These are phyloP conservation scores for Pseudopithomyces maydicus DNA, from an alignment of 2,329 filamentous ascomycete genomes.

Conservation along the genomic window DNA sequence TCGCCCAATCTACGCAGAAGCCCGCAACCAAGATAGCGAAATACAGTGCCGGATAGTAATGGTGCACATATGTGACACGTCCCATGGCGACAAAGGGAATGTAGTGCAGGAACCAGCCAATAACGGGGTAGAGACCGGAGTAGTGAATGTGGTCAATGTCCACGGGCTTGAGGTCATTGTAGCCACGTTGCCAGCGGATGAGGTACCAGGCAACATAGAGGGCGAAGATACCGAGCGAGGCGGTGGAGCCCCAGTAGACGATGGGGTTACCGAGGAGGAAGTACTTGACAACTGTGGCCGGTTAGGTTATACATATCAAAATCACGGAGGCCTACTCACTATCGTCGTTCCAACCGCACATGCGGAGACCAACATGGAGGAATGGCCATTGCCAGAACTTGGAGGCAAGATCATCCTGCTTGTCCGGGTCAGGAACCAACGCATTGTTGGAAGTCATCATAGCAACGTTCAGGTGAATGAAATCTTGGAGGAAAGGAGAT, in stretches of 20 bases:
- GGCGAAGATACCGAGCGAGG: slow-evolving; percentile 73
- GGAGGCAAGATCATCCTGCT: slow-evolving; percentile 97
- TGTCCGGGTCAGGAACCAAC: slow-evolving; percentile 94
- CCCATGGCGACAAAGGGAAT: slow-evolving; percentile 97
- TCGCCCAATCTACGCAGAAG: slow-evolving; percentile 85
- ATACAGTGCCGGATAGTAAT: slow-evolving; percentile 98
- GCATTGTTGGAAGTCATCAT: slow-evolving; percentile 99
- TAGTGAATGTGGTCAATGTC: slow-evolving; percentile 97
- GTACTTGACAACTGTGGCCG: slow-evolving; percentile 76
- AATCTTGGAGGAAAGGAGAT: slow-evolving; percentile 96
- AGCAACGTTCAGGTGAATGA: slow-evolving; percentile 95
- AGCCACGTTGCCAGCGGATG: slow-evolving; percentile 95
- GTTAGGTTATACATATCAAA: slow-evolving; percentile 17
- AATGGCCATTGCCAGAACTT: slow-evolving; percentile 99
- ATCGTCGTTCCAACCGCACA: slow-evolving; percentile 97
- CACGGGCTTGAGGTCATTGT: slow-evolving; percentile 74
- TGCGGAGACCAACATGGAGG: slow-evolving; percentile 90
- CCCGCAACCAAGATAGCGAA: slow-evolving; percentile 91
- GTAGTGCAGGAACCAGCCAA: slow-evolving; percentile 97
- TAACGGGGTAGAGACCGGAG: slow-evolving; percentile 84
- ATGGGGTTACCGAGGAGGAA: slow-evolving; percentile 96
- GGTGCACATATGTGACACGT: slow-evolving; percentile 97
- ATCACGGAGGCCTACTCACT: slow-evolving; percentile 48
- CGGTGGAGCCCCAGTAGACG: slow-evolving; percentile 93
- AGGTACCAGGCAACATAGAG: slow-evolving; percentile 81